These are phyloP conservation scores for Boletus semigastroideus DNA, from an alignment of 1,284 basidiomycete genomes.

Conservation along the genomic window DNA sequence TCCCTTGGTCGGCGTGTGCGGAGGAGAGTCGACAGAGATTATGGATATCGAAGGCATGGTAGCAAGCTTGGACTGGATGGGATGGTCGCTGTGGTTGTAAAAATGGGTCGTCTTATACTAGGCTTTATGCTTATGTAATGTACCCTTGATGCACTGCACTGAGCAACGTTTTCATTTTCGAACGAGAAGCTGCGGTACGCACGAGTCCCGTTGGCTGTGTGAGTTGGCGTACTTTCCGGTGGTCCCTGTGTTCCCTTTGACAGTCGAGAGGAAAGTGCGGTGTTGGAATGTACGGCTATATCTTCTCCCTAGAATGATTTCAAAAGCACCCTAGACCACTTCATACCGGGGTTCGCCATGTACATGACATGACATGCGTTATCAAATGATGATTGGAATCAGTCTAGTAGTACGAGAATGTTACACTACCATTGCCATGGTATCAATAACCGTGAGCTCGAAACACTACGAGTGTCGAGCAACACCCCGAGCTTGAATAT, in stretches of 20 bases:
- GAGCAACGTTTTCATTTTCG: too few species aligned
- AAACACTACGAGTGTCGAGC: conserved; percentile 1
- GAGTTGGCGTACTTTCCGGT: conserved; percentile 5
- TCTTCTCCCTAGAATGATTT: conserved; percentile 18
- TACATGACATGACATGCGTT: background rate
- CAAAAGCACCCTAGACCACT: background rate
- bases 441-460: conserved; percentile 4
- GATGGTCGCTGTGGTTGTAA: conserved; percentile 2
- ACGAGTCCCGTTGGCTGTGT: conserved; percentile 17
- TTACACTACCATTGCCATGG: background rate
- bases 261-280: conserved; percentile 9
- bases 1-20: conserved; percentile 5
- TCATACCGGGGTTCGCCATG: background rate
- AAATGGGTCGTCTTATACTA: conserved; percentile 14
- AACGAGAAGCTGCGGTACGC: conserved; percentile 5
- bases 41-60: conserved; percentile 33
- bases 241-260: conserved; percentile 19
- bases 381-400: conserved; percentile 12
- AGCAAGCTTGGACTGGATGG: background rate
- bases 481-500: background rate
- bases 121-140: conserved; percentile 22
- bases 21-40: conserved; percentile 22
- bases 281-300: conserved; percentile 5
- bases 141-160: conserved; percentile 7
- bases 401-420: background rate